Evolutionary conservation across 768 basidiomycete species (phyloP).

Genomic region (Pisolithus orientalis): DNA sequence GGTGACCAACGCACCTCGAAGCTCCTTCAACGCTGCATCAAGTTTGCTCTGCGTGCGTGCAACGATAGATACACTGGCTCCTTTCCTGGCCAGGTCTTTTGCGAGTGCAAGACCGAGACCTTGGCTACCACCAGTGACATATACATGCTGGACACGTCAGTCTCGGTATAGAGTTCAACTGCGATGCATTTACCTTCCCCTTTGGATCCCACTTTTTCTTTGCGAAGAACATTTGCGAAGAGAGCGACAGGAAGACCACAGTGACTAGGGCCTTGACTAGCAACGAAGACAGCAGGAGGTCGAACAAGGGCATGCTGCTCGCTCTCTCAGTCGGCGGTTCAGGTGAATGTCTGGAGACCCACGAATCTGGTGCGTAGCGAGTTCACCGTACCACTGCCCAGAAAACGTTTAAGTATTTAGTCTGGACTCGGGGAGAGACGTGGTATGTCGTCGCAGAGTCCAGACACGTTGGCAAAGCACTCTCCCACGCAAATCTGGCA

Average conservation of each 20-base stretch:
- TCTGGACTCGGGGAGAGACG: no score
- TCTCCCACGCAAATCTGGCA: no score
- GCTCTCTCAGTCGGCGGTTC: no score
- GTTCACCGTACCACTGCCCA: no score
- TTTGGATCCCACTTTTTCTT: slow-evolving; percentile 44
- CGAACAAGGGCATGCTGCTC: no score
- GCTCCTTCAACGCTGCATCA: slow-evolving; percentile 46
- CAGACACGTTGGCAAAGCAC: no score
- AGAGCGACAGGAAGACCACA: background rate
- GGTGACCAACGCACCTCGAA: slow-evolving; percentile 57
- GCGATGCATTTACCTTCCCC: slow-evolving; percentile 28
- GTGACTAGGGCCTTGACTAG: background rate
- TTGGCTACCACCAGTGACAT: slow-evolving; percentile 78
- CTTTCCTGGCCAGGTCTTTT: slow-evolving; percentile 53
- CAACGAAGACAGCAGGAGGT: background rate
- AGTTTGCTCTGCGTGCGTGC: slow-evolving; percentile 67
- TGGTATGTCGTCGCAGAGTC: no score
- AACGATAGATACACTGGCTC: slow-evolving; percentile 82
- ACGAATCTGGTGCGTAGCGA: no score
- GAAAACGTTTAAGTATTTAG: no score
- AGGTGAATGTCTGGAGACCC: no score
- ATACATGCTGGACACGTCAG: slow-evolving; percentile 55
- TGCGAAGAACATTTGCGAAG: background rate
- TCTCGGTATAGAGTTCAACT: background rate
- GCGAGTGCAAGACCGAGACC: slow-evolving; percentile 79